phyloP scores from a whole-genome alignment of 306 rosid species.

The Crataegus laevigata region DNA sequence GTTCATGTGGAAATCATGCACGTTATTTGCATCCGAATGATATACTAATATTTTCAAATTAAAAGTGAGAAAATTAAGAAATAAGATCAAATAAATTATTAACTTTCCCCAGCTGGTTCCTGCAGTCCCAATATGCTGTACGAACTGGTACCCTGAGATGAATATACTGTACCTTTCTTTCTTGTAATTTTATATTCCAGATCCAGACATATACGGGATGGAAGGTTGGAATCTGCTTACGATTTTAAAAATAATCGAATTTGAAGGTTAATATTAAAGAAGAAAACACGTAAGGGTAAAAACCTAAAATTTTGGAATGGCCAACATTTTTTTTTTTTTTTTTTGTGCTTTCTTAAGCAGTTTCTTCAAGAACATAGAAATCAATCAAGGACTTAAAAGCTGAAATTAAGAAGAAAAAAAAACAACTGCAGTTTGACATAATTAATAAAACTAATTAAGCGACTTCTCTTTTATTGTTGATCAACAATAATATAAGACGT shows the following conservation, averaged over 20 bases:
- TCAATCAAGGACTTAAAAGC: not conserved
- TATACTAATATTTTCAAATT: too few species aligned
- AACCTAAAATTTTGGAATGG: not conserved
- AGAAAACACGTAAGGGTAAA: not conserved
- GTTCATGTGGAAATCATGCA: too few species aligned
- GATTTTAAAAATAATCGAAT: not conserved
- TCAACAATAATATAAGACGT: not conserved
- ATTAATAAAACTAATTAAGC: not conserved
- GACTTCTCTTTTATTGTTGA: constrained; percentile 1
- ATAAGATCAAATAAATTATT: too few species aligned
- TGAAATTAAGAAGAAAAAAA: not conserved
- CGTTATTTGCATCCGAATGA: not conserved
- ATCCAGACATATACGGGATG: not conserved
- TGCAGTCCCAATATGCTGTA: not conserved
- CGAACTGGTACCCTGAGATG: constrained; percentile 5
- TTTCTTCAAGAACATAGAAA: not conserved
- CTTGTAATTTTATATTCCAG: not conserved
- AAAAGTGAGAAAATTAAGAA: too few species aligned
- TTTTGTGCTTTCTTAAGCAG: not conserved
- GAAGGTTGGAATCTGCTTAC: not conserved
- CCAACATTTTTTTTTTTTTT: not conserved
- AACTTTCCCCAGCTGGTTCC: not conserved
- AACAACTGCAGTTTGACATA: not conserved
- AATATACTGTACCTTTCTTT: not conserved
- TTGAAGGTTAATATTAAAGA: not conserved